phyloP scores from a whole-genome alignment of 441 rosid genomes.

The Hura crepitans region DNA sequence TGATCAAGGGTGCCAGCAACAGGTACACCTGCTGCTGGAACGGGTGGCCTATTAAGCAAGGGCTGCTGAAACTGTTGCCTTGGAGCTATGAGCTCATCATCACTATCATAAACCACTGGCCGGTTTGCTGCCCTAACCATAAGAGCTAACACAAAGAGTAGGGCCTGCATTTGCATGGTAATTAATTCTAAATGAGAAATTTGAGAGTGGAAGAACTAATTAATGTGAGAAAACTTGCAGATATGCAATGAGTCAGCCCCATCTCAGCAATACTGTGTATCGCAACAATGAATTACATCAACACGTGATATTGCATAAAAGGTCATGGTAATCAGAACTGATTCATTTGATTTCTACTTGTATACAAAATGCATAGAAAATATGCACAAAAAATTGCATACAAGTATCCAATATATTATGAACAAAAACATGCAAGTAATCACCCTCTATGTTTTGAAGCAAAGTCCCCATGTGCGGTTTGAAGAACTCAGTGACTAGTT shows the following conservation, averaged over 20 bases:
- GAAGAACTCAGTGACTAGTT: too few species aligned
- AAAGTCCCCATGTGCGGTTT: too few species aligned
- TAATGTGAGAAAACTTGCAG: neutral
- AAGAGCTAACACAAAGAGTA: slow-evolving; percentile 75
- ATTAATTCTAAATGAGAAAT: slow-evolving; percentile 13
- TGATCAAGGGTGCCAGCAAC: slow-evolving; percentile 72
- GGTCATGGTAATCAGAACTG: neutral
- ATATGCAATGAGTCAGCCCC: neutral
- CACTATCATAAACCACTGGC: slow-evolving; percentile 85
- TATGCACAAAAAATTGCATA: too few species aligned
- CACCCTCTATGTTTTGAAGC: too few species aligned
- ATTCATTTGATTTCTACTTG: neutral
- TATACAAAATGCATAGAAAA: neutral
- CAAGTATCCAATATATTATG: too few species aligned
- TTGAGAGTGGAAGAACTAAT: neutral
- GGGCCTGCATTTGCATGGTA: slow-evolving; percentile 47
- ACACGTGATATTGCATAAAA: neutral
- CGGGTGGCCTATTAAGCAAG: slow-evolving; percentile 61
- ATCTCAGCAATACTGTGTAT: neutral
- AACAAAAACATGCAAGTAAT: neutral
- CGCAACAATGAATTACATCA: too few species aligned
- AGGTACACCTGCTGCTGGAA: slow-evolving; percentile 70
- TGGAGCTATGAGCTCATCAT: slow-evolving; percentile 69
- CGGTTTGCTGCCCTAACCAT: slow-evolving; percentile 69
- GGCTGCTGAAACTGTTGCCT: slow-evolving; percentile 85